Base-by-base conservation (phyloP, 2,329 filamentous ascomycete genomes). In the Apiospora kogelbergensis region DNA sequence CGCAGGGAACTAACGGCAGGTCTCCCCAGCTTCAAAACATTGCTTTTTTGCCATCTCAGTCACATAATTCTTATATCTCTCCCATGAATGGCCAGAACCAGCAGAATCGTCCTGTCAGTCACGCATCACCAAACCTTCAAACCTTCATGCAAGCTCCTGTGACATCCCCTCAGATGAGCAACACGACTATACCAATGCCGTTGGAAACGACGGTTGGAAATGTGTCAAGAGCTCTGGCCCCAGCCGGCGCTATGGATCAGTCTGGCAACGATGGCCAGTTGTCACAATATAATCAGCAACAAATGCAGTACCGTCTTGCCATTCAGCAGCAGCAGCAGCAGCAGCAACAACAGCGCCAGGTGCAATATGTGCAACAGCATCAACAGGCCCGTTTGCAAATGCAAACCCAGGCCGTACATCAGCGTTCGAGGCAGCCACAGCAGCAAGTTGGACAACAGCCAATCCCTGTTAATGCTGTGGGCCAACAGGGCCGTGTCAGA, bases 211-310 rank as follows among this genome's bases (percentile, higher is more conserved):
- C 30, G 11, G 9, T 17, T 37, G 26, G 30, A 17, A 60, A 60
- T 6, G n/a, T 60, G 30, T 5, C 30, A 26, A 37, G 53, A 11
- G 20, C n/a, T 13, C 30, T n/a, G 30, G 30, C 30, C 11, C 17
- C 30, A 0, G 30, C 30, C 9, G 53, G 17, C 53, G 20, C 53
- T 57, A 17, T 13, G 24, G 30, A 57, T 15, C 24, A 15, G 20
- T 37, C 53, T 60, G 53, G 53, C 5, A 68, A 48, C 44, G 6
- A 67, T 37, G 46, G 41, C 13, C 67, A 70, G 40, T 72, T 73
- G 42, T 53, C 66, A 17, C 73, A 73, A 46, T 63, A 57, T 24
- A 66, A 44, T 40, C 22, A 53, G 15, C 70, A 69, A 40, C 69
- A 65, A 64, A 63, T 65, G 26, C 20, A 41, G 26, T 63, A 66